Evolutionary conservation across 441 rosid species (phyloP), one percentile per base, ranked within the genome.

Genomic region (Corymbia calophylla): DNA sequence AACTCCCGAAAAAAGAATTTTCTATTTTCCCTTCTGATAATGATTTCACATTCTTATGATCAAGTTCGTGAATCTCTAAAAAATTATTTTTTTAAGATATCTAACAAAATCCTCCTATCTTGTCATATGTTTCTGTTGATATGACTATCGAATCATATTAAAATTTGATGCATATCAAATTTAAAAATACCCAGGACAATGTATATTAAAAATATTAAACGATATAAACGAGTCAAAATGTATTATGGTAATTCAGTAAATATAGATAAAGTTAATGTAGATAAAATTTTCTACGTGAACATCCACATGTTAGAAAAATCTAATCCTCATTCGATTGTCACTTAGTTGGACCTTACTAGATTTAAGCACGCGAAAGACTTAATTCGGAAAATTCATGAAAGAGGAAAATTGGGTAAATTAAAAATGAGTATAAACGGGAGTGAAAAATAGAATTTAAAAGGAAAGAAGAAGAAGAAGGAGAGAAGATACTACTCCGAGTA

Each of bases 191-290:
- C 27, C 21, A 39, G 0, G 5, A 2, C 1, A 4, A 12, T 77
- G 1, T 77, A 39, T 73, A 39, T 44, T 8, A 12, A 12, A 73
- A 21, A 39, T 3, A 19, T 39, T 44, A 73, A 39, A 9, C 6
- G 6, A 39, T 39, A 39, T 2, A 39, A 5, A 73, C 0, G 0
- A 73, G 5, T 23, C 2, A 7, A 77, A 73, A 1, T 39, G 7
- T 39, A 39, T 73, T 7, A 39, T 12, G 9, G 8, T 8, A 39
- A 39, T 73, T 73, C 1, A 4, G 2, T 14, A 2, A 23, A 77
- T 6, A 0, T 25, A 4, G 9, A 77, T 1, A 3, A 77, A 0
- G 4, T 5, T 2, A 3, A 73, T 2, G 3, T 0, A 0, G 5
- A 73, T 73, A 73, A 39, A 0, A 25, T 23, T 73, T 73, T 39